These are phyloP conservation scores for Trichomonas tenax DNA, from an alignment of 208 protist species.

Conservation along the genomic window DNA sequence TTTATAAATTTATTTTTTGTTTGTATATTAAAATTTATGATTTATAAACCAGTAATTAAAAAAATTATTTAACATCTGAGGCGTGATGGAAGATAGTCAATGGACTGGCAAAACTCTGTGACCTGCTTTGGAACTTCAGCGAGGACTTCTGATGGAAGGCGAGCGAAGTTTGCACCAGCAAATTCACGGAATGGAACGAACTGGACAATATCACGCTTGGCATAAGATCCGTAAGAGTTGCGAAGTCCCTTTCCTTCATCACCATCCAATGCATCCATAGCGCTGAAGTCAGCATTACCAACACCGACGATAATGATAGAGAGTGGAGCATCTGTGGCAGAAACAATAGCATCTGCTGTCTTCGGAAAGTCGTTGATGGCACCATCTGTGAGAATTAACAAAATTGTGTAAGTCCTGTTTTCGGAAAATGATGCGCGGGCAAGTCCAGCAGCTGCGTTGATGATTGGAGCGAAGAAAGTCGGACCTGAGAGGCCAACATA, in stretches of 20 bases:
- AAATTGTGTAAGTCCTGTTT: conserved; percentile 20
- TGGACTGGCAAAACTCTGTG: not conserved
- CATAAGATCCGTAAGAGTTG: not conserved
- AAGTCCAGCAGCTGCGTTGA: not conserved
- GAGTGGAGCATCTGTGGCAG: conserved; percentile 21
- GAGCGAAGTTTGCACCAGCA: not conserved
- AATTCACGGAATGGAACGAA: conserved; percentile 48
- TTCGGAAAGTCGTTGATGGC: conserved; percentile 25
- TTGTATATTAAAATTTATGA: not conserved
- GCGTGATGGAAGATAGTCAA: not conserved
- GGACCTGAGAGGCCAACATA: not conserved
- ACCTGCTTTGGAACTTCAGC: conserved; percentile 38
- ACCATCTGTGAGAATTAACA: conserved; percentile 27
- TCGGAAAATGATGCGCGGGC: not conserved
- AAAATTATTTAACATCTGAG: not conserved
- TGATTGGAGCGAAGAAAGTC: conserved; percentile 10
- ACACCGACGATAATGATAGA: conserved; percentile 36
- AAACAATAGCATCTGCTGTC: not conserved
- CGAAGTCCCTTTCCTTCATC: not conserved
- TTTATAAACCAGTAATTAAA: too few relatives aligned
- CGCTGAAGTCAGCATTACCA: conserved; percentile 27
- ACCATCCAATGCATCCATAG: conserved; percentile 10
- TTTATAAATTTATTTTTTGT: not conserved
- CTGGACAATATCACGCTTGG: conserved; percentile 49
- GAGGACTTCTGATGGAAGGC: conserved; percentile 20